Percentiles rank a stretch among this genome's conserved stretches.
Evolutionary conservation across 2,329 filamentous ascomycete species (phyloP).

Genomic region (Pseudonectria buxi): DNA sequence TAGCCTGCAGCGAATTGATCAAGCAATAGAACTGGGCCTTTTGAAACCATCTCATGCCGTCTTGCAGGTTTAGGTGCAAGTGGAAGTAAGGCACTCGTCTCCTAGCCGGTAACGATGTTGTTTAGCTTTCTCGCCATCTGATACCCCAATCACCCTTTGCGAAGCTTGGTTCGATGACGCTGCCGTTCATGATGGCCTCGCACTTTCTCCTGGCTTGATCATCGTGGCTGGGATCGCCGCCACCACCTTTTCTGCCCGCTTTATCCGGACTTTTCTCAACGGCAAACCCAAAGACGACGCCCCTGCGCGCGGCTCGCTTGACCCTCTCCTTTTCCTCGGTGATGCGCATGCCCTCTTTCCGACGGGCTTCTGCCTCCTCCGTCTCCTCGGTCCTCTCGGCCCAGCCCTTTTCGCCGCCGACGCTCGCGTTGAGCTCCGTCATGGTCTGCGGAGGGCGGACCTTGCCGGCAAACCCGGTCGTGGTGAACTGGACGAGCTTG

Average conservation of each 20-base stretch:
- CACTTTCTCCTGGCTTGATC: slow-evolving; percentile 35
- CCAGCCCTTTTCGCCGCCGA: slow-evolving; percentile 48
- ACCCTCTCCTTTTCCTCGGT: slow-evolving; percentile 50
- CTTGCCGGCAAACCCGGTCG: slow-evolving; percentile 31
- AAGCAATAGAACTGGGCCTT: too few species aligned
- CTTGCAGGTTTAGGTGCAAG: too few species aligned
- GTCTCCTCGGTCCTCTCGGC: slow-evolving; percentile 47
- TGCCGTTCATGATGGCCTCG: slow-evolving; percentile 52
- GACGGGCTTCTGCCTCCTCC: slow-evolving; percentile 42
- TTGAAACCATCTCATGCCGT: too few species aligned
- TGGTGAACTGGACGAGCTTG: slow-evolving; percentile 26
- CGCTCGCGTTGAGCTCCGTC: slow-evolving; percentile 49
- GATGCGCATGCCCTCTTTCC: slow-evolving; percentile 39
- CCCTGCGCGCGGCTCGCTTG: slow-evolving; percentile 54
- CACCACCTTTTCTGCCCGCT: neutral
- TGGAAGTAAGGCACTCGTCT: too few species aligned
- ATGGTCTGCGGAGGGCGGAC: slow-evolving; percentile 29
- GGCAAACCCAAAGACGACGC: slow-evolving; percentile 48
- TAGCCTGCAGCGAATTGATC: too few species aligned
- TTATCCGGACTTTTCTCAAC: slow-evolving; percentile 5
- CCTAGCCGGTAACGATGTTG: too few species aligned
- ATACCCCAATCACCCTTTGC: slow-evolving; percentile 56
- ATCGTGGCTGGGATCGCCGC: slow-evolving; percentile 3
- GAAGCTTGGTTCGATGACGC: slow-evolving; percentile 53
- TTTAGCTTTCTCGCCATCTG: slow-evolving; percentile 42